Conservation (phyloP, 163 green algal genomes). For the Chloromonas sp. region DNA sequence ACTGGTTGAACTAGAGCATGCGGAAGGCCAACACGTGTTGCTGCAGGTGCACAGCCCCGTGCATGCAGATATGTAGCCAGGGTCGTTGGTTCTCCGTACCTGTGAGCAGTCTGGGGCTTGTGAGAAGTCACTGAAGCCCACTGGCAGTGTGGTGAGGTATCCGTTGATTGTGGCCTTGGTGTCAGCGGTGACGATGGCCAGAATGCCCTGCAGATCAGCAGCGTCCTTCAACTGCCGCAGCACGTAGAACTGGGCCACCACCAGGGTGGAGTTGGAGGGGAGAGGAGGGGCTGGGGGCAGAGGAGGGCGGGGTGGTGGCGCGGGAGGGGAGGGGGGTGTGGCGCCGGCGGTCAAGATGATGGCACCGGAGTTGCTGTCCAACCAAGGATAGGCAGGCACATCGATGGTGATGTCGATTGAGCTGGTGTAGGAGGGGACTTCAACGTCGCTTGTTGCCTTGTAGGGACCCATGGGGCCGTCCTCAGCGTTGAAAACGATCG, state of each 20-base stretch:
- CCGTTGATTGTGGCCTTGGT: not conserved
- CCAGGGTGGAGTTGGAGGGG: not conserved
- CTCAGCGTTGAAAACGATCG: not conserved
- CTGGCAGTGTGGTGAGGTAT: not conserved
- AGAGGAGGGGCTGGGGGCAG: not conserved
- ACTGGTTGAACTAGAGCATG: not conserved
- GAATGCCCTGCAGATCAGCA: not conserved
- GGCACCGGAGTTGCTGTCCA: not conserved
- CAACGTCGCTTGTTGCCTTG: not conserved
- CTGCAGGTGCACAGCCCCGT: no score
- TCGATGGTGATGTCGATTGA: not conserved
- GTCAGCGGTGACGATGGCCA: not conserved
- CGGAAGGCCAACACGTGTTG: no score
- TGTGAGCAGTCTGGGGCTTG: not conserved
- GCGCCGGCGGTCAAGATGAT: not conserved
- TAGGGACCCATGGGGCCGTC: not conserved
- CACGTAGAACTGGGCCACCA: not conserved
- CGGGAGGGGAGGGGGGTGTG: not conserved
- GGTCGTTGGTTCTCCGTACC: not conserved
- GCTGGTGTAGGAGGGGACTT: not conserved
- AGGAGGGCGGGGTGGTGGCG: not conserved
- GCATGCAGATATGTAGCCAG: no score
- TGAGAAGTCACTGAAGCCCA: not conserved
- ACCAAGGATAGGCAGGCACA: not conserved
- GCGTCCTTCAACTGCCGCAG: not conserved